Evolutionary conservation across 2,329 filamentous ascomycete genomes (phyloP).

Genomic region (Ophiosphaerella korrae): DNA sequence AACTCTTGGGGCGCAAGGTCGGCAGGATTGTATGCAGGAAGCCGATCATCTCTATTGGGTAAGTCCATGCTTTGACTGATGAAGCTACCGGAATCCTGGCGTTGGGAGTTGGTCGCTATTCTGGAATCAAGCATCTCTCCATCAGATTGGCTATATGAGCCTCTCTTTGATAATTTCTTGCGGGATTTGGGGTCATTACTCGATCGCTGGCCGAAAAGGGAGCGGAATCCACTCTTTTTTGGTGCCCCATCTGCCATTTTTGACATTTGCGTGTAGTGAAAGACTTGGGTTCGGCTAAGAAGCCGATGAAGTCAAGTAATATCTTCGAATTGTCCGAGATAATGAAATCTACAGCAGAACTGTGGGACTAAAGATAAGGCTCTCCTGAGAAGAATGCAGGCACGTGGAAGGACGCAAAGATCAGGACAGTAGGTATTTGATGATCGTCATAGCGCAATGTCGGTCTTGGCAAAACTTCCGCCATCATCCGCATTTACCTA

Average conservation of each 20-base stretch:
- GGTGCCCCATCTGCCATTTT: slow-evolving; percentile 22
- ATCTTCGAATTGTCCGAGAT: background rate
- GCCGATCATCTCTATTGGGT: slow-evolving; percentile 6
- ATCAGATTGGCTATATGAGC: slow-evolving; percentile 16
- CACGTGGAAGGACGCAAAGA: background rate
- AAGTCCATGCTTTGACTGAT: slow-evolving; percentile 21
- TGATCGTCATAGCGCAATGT: slow-evolving; percentile 5
- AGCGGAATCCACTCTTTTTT: slow-evolving; percentile 27
- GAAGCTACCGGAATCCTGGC: slow-evolving; percentile 33
- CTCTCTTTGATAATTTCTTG: slow-evolving; percentile 32
- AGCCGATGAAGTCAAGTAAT: background rate
- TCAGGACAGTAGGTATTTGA: background rate
- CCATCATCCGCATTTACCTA: background rate
- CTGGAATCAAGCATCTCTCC: slow-evolving; percentile 13
- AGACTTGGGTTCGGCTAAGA: background rate
- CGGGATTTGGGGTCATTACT: slow-evolving; percentile 21
- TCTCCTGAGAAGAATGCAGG: background rate
- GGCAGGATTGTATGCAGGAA: slow-evolving; percentile 16
- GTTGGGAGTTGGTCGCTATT: slow-evolving; percentile 13
- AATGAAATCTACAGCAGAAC: background rate
- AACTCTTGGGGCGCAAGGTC: slow-evolving; percentile 10
- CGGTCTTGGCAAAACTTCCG: slow-evolving; percentile 5
- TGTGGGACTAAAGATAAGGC: background rate
- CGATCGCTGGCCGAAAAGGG: slow-evolving; percentile 28
- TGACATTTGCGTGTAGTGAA: background rate